Evolutionary conservation across 2,329 filamentous ascomycete genomes (phyloP), one percentile per base, ranked within the genome.

Genomic region (Colletotrichum eleusines): DNA sequence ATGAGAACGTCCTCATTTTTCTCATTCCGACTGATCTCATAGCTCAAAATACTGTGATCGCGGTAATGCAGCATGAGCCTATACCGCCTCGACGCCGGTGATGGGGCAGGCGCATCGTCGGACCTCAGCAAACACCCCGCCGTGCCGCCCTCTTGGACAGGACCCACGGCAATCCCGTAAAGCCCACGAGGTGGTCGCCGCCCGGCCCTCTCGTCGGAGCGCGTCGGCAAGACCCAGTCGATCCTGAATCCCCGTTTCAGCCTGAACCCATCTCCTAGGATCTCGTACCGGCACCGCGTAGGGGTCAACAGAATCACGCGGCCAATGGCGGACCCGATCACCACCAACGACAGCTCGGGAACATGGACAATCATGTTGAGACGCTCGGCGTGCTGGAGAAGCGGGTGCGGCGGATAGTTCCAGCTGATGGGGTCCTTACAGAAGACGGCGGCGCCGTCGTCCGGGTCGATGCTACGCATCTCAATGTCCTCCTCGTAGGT

Each of bases 31-130:
- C 80, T 83, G 64, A 94, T 79, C 78, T 93, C 90, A 80, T 94
- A 95, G 69, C 87, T 90, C 73, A 94, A 76, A 35, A 95, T 86
- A 2, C 88, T 87, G 75, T 93, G 89, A 78, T 94, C 89, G 69
- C 86, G 86, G 77, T 91, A 95, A 77, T 93, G 90, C 79, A 95
- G 80, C 77, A 95, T 87, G 68, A 95, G 74, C 69, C 91, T 83
- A 85, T 91, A 94, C 68, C 88, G 84, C 73, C 84, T 83, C 70
- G 82, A 78, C 40, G 76, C 72, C 9, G 75, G 71, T 64, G 75
- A 72, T 38, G 74, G 72, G n/a, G 67, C 72, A 42, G 75, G 63
- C 33, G 74, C 75, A 67, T 74, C 69, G 40, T 72, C 63, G 54
- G 72, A 69, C 50, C 65, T 46, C 40, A 72, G 46, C n/a, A 69